Base-by-base conservation (phyloP, 2,329 filamentous ascomycete species). In the Teratosphaeria gauchensis region DNA sequence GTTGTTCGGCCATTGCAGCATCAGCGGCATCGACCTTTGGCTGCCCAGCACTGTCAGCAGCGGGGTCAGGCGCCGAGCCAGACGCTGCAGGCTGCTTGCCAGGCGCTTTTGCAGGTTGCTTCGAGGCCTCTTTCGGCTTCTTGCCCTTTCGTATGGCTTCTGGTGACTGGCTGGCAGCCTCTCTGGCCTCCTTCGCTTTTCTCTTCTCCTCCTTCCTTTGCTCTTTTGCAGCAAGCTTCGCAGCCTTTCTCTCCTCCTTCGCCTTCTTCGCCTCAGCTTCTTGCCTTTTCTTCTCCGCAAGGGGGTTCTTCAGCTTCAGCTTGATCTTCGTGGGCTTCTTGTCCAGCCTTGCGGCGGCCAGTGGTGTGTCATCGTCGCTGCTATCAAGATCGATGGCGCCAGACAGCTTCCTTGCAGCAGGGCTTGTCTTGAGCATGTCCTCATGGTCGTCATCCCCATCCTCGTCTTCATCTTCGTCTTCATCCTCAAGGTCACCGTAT, bases 391-490 rank as follows among this genome's bases (percentile, higher is more conserved):
- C 82, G 35, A 82, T 84, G 2, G 82, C 83, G 19, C 42, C 42
- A 5, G 42, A 48, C 42, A 48, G 42, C 19, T 48, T 48, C 42
- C 42, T 21, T 4, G 42, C 42, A 19, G 55, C 59, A 6, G 62
- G 62, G 51, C 64, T 65, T 16, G 54, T 61, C 46, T 19, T 5
- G 16, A 35, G 52, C 32, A 21, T 8, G 28, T 53, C 52, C 12
- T 53, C 52, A 16, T n/a, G 7, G 5, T 53, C 32, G 16, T 48
- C 42, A 1, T 48, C 42, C 16, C 21, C 42, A 21, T 48, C 42
- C n/a, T 46, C 56, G 31, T 59, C 80, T 77, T 48, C 82, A 82
- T 60, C 82, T 78, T 0, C 81, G 80, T 28, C n/a, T 14, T 54
- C 57, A 12, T 54, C 51, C n/a, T 48, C 42, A 11, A 48, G 16